phyloP scores from a whole-genome alignment of 1,284 basidiomycete genomes.

The Exobasidium cylindrosporum region DNA sequence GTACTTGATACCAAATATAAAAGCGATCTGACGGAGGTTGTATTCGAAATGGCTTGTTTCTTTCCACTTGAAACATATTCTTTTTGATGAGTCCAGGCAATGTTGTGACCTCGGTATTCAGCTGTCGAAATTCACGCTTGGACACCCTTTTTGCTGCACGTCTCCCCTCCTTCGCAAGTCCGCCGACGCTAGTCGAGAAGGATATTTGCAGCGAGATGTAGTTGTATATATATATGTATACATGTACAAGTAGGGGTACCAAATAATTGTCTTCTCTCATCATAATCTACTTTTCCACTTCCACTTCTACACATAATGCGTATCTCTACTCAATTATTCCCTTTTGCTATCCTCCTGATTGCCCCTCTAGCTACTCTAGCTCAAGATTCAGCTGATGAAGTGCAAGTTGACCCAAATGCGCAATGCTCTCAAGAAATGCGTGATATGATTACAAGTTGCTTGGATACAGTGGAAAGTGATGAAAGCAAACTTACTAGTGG shows the following conservation, averaged over 20 bases:
- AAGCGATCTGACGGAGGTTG: too few species aligned
- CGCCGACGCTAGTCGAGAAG: neutral
- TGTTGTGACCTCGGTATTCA: too few species aligned
- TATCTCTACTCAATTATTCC: neutral
- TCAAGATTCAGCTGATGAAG: neutral
- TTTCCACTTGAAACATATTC: too few species aligned
- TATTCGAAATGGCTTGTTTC: too few species aligned
- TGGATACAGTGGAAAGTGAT: constrained; percentile 5
- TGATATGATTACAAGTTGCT: neutral
- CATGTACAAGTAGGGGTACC: too few species aligned
- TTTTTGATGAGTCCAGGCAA: too few species aligned
- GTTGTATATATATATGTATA: too few species aligned
- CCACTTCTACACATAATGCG: neutral
- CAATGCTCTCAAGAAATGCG: neutral
- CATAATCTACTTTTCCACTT: neutral
- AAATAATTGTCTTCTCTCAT: neutral
- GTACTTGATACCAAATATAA: too few species aligned
- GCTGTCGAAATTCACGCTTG: too few species aligned
- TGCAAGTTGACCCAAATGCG: neutral
- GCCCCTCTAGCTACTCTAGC: neutral
- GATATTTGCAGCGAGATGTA: too few species aligned
- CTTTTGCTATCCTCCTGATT: neutral
- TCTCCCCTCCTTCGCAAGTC: constrained; percentile 5
- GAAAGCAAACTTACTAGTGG: neutral
- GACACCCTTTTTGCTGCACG: too few species aligned